Evolutionary conservation across 176 grass and related monocot genomes (phyloP).

Genomic region (Pontederia crassipes): DNA sequence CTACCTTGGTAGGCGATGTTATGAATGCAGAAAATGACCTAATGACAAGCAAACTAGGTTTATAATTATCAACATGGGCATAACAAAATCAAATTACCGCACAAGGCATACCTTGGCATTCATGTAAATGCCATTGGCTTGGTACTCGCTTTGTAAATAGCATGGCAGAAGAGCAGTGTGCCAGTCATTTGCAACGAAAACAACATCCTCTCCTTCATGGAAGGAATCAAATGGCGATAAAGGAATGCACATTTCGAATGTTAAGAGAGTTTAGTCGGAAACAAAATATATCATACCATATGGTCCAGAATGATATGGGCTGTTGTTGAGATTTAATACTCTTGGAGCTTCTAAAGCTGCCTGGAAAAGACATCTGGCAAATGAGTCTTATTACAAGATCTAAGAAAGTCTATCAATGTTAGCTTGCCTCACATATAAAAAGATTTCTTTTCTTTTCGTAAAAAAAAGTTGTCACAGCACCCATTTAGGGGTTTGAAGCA

Average conservation of each 20-base stretch:
- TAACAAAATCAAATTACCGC: not conserved
- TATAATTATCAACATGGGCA: not conserved
- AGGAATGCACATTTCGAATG: no score
- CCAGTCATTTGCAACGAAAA: constrained; percentile 94
- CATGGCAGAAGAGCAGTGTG: constrained; percentile 56
- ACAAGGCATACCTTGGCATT: constrained; percentile 46
- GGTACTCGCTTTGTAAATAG: constrained; percentile 85
- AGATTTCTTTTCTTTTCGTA: no score
- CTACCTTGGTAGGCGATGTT: constrained; percentile 93
- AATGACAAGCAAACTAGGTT: not conserved
- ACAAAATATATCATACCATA: constrained; percentile 38
- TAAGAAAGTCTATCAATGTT: not conserved
- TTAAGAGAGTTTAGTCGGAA: no score
- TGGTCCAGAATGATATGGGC: constrained; percentile 40
- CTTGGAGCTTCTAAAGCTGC: constrained; percentile 69
- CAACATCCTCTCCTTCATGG: constrained; percentile 60
- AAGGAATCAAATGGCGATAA: not conserved
- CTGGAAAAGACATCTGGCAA: constrained; percentile 21
- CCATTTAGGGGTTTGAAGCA: no score
- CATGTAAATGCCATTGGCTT: constrained; percentile 57
- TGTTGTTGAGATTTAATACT: constrained; percentile 62
- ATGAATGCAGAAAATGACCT: constrained; percentile 98
- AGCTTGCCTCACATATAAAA: not conserved
- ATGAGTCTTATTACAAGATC: not conserved
- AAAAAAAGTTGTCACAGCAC: no score